Percentiles rank a stretch among this genome's conserved stretches.
These are phyloP conservation scores for Cocos nucifera DNA, from an alignment of 176 grass and related monocot genomes.

Conservation along the genomic window DNA sequence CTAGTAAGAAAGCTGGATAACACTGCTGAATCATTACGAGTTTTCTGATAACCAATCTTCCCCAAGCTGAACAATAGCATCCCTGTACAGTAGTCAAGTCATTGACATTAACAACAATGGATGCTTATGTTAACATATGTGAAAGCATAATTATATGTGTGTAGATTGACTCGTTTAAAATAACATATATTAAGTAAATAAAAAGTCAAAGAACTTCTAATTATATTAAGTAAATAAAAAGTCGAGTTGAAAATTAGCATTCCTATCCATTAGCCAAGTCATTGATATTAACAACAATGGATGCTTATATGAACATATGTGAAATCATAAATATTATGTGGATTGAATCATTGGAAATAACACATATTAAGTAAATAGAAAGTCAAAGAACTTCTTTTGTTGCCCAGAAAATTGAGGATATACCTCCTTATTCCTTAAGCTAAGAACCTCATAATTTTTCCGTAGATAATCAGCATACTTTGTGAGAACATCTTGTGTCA, in stretches of 20 bases:
- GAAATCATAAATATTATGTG: too few species aligned
- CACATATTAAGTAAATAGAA: neutral
- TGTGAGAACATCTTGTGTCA: slow-evolving; percentile 70
- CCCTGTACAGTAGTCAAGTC: slow-evolving; percentile 26
- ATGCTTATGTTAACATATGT: too few species aligned
- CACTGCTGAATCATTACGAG: slow-evolving; percentile 51
- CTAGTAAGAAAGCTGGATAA: slow-evolving; percentile 54
- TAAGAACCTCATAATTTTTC: slow-evolving; percentile 82
- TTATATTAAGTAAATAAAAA: too few species aligned
- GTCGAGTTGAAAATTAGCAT: too few species aligned
- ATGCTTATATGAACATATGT: too few species aligned
- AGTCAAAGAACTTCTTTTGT: neutral
- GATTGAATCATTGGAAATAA: too few species aligned
- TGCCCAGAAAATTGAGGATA: neutral
- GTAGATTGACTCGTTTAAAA: too few species aligned
- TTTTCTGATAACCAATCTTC: slow-evolving; percentile 54
- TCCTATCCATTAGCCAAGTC: too few species aligned
- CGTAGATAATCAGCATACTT: slow-evolving; percentile 82
- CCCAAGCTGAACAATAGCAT: slow-evolving; percentile 56
- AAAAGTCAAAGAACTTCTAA: neutral
- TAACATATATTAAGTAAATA: neutral
- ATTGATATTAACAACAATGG: too few species aligned
- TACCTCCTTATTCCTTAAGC: slow-evolving; percentile 75
- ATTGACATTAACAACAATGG: too few species aligned
- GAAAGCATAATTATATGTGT: too few species aligned